Conservation (phyloP, 345 rosid genomes). For the Boechera retrofracta region DNA sequence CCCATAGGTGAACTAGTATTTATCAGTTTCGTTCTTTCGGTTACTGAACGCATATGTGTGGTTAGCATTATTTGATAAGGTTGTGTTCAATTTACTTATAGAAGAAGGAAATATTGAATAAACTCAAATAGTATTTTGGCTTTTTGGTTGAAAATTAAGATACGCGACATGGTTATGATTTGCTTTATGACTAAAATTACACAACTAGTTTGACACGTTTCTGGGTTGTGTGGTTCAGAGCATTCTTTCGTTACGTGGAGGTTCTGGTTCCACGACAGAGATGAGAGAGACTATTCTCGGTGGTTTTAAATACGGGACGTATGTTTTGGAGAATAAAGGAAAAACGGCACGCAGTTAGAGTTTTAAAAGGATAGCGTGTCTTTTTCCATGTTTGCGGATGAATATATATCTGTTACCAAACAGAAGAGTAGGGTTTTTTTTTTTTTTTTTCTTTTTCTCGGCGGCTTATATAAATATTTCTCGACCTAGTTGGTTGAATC, state of each 20-base stretch:
- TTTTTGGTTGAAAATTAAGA: conserved; percentile 13
- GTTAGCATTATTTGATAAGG: conserved; percentile 33
- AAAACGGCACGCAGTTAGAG: conserved; percentile 11
- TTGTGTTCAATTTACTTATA: conserved; percentile 11
- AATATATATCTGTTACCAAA: conserved; percentile 18
- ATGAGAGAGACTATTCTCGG: neutral
- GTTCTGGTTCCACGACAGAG: conserved; percentile 37
- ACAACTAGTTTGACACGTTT: conserved; percentile 37
- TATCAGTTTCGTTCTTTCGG: conserved; percentile 33
- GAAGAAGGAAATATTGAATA: conserved; percentile 2
- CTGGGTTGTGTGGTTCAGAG: conserved; percentile 32
- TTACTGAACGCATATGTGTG: conserved; percentile 30
- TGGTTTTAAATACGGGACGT: conserved; percentile 16
- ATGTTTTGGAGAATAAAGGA: neutral
- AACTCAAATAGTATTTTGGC: conserved; percentile 14
- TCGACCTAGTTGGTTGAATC: neutral
- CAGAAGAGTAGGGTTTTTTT: conserved; percentile 29
- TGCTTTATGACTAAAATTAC: neutral
- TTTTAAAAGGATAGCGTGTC: neutral
- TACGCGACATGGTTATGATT: neutral
- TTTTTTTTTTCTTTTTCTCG: neutral
- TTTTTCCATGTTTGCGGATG: conserved; percentile 1
- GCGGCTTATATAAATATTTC: conserved; percentile 25
- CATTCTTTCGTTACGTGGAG: conserved; percentile 28
- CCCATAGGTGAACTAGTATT: conserved; percentile 22